Conservation (phyloP, 2,329 filamentous ascomycete species). For the Colletotrichum spaethianum region DNA sequence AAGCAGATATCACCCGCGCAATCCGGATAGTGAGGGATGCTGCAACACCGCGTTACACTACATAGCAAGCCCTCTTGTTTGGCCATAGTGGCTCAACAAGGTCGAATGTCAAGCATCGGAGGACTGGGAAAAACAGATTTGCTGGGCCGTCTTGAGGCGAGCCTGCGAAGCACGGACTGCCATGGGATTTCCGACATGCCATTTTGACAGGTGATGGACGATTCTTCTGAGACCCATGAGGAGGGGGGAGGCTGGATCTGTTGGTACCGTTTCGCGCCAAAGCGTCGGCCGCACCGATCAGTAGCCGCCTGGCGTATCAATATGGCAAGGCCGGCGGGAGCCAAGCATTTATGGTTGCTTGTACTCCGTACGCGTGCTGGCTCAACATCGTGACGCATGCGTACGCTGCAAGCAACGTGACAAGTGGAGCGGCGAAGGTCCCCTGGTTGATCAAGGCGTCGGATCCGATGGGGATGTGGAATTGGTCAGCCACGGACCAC, state of each 20-base stretch:
- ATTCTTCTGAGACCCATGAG: neutral
- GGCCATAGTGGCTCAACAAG: neutral
- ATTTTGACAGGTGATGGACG: neutral
- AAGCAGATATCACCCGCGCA: neutral
- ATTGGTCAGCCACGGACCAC: conserved; percentile 1
- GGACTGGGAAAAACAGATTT: neutral
- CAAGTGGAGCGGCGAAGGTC: conserved; percentile 23
- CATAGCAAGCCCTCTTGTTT: neutral
- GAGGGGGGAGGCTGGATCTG: conserved; percentile 21
- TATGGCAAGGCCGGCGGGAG: conserved; percentile 11
- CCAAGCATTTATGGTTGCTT: conserved; percentile 19
- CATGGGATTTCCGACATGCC: conserved; percentile 20
- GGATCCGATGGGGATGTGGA: conserved; percentile 13
- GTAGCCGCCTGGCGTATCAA: neutral
- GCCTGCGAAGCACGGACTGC: neutral
- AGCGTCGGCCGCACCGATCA: neutral
- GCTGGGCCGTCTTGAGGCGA: neutral
- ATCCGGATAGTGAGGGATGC: neutral
- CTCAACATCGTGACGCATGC: conserved; percentile 6
- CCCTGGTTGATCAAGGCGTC: conserved; percentile 30
- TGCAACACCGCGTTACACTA: neutral
- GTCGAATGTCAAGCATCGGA: conserved; percentile 13
- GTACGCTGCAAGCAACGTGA: conserved; percentile 15
- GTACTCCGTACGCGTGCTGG: conserved; percentile 12
- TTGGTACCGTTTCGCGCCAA: conserved; percentile 23